Percentiles rank a stretch among this genome's conserved stretches.
These are phyloP conservation scores for Trichoderma erinaceum DNA, from an alignment of 495 filamentous ascomycete species.

Conservation along the genomic window DNA sequence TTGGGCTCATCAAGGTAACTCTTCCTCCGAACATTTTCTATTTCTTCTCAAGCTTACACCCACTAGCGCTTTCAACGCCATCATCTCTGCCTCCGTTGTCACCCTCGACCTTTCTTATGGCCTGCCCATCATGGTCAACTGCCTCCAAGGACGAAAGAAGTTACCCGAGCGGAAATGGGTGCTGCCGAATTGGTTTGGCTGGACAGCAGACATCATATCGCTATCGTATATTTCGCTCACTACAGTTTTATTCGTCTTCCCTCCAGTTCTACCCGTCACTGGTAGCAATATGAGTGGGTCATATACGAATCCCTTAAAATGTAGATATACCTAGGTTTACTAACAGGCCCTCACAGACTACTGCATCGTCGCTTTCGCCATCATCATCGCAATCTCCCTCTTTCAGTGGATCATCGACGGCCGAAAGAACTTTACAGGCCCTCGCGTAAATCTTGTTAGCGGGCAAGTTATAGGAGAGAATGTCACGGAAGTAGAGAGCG, in stretches of 20 bases:
- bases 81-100: conserved; percentile 6
- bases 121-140: not conserved
- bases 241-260: not conserved
- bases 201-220: conserved; percentile 3
- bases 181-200: conserved; percentile 6
- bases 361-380: conserved; percentile 8
- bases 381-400: conserved; percentile 2
- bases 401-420: conserved; percentile 8
- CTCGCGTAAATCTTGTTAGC: conserved; percentile 5
- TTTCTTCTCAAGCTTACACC: not conserved
- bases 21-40: not conserved
- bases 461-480: not conserved
- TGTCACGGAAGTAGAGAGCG: not conserved
- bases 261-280: not conserved
- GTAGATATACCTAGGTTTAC: not conserved
- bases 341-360: not conserved
- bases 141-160: not conserved
- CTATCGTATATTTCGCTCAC: conserved; percentile 4
- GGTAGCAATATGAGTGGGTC: conserved; percentile 6
- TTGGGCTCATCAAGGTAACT: not conserved
- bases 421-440: conserved; percentile 1
- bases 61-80: not conserved
- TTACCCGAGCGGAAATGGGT: conserved; percentile 8
- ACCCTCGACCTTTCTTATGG: conserved; percentile 4
- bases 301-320: not conserved